Evolutionary conservation across 257 asterid species (phyloP).

Genomic region (Echium plantagineum): DNA sequence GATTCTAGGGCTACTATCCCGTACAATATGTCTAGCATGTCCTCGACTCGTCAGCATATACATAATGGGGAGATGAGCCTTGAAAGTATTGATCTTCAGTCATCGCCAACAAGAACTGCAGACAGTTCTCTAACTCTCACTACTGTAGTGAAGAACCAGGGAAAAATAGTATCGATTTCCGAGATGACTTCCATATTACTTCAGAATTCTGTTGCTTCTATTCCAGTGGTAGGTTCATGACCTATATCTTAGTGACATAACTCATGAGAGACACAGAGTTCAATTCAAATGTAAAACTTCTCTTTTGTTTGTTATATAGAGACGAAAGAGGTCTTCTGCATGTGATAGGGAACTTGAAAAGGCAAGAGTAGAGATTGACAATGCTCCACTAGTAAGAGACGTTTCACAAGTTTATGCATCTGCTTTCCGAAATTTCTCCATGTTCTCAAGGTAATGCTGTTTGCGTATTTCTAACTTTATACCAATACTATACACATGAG

Average conservation of each 20-base stretch:
- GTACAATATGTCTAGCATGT: background rate
- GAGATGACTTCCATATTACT: constrained; percentile 31
- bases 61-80: background rate
- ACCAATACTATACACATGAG: background rate
- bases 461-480: too few species aligned
- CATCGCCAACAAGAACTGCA: constrained; percentile 5
- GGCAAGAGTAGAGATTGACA: constrained; percentile 34
- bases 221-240: constrained; percentile 26
- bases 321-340: constrained; percentile 26
- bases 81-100: background rate
- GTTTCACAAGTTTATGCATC: constrained; percentile 26
- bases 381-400: constrained; percentile 28
- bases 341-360: constrained; percentile 36
- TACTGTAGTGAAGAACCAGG: constrained; percentile 14
- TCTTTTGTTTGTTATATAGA: constrained; percentile 25
- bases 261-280: background rate
- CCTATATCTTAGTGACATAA: constrained; percentile 7
- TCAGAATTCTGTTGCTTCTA: constrained; percentile 17
- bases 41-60: background rate
- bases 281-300: background rate
- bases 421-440: constrained; percentile 44
- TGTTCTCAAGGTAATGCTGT: constrained; percentile 28
- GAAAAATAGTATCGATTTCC: constrained; percentile 25
- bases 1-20: background rate
- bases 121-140: constrained; percentile 13